These are phyloP conservation scores for Cercis canadensis DNA, from an alignment of 306 rosid genomes.

Conservation along the genomic window DNA sequence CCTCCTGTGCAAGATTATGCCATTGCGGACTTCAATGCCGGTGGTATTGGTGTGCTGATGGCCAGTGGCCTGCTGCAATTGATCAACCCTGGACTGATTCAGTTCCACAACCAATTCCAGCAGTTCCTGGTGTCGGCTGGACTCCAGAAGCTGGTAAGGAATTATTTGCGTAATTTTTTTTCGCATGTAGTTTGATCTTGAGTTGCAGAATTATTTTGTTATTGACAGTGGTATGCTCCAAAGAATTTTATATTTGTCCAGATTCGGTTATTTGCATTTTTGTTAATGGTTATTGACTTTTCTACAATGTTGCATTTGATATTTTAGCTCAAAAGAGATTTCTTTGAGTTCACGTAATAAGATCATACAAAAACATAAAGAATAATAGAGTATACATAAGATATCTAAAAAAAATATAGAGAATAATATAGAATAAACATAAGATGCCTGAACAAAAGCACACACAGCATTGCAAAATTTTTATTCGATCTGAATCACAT, in stretches of 20 bases:
- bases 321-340: too few relatives aligned
- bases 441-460: too few relatives aligned
- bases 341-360: too few relatives aligned
- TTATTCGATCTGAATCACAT: too few relatives aligned
- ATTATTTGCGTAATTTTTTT: not conserved
- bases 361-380: too few relatives aligned
- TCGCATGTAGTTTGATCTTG: not conserved
- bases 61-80: constrained; percentile 39
- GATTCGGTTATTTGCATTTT: constrained; percentile 7
- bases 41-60: constrained; percentile 39
- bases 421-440: too few relatives aligned
- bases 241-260: not conserved
- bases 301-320: too few relatives aligned
- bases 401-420: too few relatives aligned
- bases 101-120: constrained; percentile 37
- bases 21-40: constrained; percentile 46
- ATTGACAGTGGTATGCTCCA: not conserved
- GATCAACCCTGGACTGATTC: constrained; percentile 40
- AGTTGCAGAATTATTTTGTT: constrained; percentile 4
- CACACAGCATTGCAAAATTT: too few relatives aligned
- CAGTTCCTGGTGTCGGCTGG: constrained; percentile 36
- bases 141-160: constrained; percentile 40
- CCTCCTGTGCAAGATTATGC: constrained; percentile 52
- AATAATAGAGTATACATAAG: too few relatives aligned
- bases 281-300: not conserved